Base-by-base conservation (phyloP, 1,139 yeast species). In the Zygotorulaspora mrakii region DNA sequence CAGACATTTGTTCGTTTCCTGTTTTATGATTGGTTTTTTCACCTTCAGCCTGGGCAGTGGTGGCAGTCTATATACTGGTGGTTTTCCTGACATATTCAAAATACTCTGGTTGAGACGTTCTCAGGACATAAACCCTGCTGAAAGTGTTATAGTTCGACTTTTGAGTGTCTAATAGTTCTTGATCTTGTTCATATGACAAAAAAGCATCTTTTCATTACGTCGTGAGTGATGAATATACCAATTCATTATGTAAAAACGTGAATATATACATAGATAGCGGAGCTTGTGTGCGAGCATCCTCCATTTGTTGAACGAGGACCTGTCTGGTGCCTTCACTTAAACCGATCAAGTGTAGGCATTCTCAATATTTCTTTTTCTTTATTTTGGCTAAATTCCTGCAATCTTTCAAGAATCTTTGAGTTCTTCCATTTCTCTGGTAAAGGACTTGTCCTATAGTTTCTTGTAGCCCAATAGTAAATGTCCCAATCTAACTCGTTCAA, bases 401-500 rank as follows among this genome's bases (percentile, higher is more conserved):
- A 68, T 67, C 73, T 61, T 43, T 63, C 62, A 70, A 91, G 71
- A 33, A 91, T 68, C 54, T 73, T 67, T 12, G 86, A 77, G 44
- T 80, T 60, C 59, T 79, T 71, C 95, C 96, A 89, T 55, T 74
- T 74, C 33, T 84, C 89, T 5, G 97, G 96, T 50, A 89, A 70
- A 11, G 95, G 95, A 38, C 89, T 84, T 17, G 82, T 77, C 26
- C 77, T 79, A 55, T 71, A 84, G 65, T 86, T 86, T 53, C 76
- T 75, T 5, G 96, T 87, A 17, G 95, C 96, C 97, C 98, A 91
- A 67, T 91, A 91, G 65, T 87, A 94, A 48, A 91, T 89, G 61
- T 91, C 98, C 98, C 98, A 94, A 63, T 91, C 99, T 11, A 91
- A 77, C 65, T 89, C 95, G 62, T 94, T 95, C 59, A 91, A 71